These are phyloP conservation scores for Echria macrotheca DNA, from an alignment of 495 filamentous ascomycete genomes.

Conservation along the genomic window DNA sequence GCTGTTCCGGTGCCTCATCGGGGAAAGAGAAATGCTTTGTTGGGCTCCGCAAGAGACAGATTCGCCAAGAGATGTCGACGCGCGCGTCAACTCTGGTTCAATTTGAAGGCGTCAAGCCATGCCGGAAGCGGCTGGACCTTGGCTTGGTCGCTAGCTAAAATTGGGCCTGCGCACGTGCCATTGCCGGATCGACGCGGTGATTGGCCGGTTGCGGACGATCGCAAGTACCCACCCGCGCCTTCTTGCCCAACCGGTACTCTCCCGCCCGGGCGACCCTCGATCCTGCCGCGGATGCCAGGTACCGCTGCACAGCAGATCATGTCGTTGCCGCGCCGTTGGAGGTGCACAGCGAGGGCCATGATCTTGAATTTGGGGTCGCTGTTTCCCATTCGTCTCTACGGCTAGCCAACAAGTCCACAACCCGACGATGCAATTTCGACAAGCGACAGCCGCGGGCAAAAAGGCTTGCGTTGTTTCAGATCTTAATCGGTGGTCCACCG, in stretches of 20 bases:
- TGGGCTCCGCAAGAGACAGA: neutral
- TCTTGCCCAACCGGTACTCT: neutral
- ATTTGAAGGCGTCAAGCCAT: slow-evolving; percentile 6
- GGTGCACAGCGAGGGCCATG: neutral
- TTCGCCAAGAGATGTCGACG: slow-evolving; percentile 10
- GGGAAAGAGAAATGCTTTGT: neutral
- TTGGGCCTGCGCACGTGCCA: slow-evolving; percentile 12
- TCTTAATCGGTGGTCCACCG: too few relatives aligned
- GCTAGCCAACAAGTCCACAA: neutral
- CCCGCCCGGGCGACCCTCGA: neutral
- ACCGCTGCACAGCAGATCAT: slow-evolving; percentile 18
- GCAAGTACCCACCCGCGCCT: slow-evolving; percentile 2
- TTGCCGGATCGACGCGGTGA: neutral
- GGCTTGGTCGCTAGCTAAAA: slow-evolving; percentile 14
- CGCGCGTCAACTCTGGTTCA: slow-evolving; percentile 19
- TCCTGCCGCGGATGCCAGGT: slow-evolving; percentile 16
- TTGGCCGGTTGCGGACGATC: slow-evolving; percentile 7
- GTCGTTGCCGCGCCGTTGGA: slow-evolving; percentile 6
- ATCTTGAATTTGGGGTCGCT: neutral
- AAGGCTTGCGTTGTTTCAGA: neutral
- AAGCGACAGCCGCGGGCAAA: neutral
- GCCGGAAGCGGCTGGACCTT: slow-evolving; percentile 5
- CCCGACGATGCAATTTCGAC: too few relatives aligned
- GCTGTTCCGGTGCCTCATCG: slow-evolving; percentile 1
- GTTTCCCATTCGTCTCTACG: slow-evolving; percentile 1